Percentiles rank a stretch among this genome's conserved stretches.
phyloP scores from a whole-genome alignment of 805 yeast genomes.

The Saccharomycopsis sp. region DNA sequence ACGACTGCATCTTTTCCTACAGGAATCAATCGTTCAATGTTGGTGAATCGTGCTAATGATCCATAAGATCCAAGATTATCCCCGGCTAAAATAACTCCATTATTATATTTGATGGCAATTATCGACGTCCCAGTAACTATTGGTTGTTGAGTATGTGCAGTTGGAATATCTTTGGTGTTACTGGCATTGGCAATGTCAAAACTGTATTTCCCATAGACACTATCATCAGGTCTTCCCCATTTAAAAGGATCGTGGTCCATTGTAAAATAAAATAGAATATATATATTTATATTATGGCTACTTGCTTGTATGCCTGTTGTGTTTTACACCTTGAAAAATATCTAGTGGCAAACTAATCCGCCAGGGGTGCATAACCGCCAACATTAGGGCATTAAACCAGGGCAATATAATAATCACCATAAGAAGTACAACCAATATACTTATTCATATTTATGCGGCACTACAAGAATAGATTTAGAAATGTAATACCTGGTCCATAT shows the following conservation, averaged over 20 bases:
- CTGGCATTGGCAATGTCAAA: slow-evolving; percentile 61
- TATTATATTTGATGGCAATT: slow-evolving; percentile 79
- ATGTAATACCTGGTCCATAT: too few species aligned
- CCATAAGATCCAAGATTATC: slow-evolving; percentile 94
- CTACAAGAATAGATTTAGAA: too few species aligned
- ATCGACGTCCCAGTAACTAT: slow-evolving; percentile 96
- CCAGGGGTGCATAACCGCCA: too few species aligned
- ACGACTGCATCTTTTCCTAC: slow-evolving; percentile 86
- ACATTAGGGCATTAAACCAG: too few species aligned
- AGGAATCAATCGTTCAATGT: slow-evolving; percentile 75
- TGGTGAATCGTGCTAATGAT: slow-evolving; percentile 77
- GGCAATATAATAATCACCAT: too few species aligned
- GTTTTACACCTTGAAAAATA: too few species aligned
- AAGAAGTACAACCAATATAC: too few species aligned
- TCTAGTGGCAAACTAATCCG: too few species aligned
- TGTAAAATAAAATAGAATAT: too few species aligned
- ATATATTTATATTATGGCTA: too few species aligned
- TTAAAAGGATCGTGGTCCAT: slow-evolving; percentile 94
- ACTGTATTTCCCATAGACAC: slow-evolving; percentile 76
- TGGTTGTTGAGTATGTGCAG: slow-evolving; percentile 86
- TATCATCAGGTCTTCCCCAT: slow-evolving; percentile 94
- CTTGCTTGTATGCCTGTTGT: too few species aligned
- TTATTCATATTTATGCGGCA: too few species aligned
- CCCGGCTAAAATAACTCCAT: slow-evolving; percentile 92
- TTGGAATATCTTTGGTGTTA: slow-evolving; percentile 45